These are phyloP conservation scores for Beta vulgaris DNA, from an alignment of 148 eudicot species.

Conservation along the genomic window DNA sequence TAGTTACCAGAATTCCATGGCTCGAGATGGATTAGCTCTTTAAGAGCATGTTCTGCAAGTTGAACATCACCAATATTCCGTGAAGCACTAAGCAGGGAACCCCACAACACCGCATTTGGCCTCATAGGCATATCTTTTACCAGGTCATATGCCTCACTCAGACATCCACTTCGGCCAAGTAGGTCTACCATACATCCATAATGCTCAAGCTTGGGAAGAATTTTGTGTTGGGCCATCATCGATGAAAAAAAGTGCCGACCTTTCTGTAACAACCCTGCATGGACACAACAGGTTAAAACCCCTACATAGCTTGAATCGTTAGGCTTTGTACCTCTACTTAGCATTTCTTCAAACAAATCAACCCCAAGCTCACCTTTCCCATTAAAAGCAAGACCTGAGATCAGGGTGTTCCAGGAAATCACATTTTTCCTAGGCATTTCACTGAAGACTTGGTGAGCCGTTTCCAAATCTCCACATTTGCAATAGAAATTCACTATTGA, in stretches of 20 bases:
- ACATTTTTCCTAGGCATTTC: constrained; percentile 53
- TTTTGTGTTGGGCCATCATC: constrained; percentile 38
- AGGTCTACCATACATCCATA: constrained; percentile 78
- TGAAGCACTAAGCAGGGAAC: constrained; percentile 62
- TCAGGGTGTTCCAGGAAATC: constrained; percentile 60
- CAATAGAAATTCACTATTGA: constrained; percentile 56
- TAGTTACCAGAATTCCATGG: constrained; percentile 79
- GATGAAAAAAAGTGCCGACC: constrained; percentile 48
- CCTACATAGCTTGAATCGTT: constrained; percentile 57
- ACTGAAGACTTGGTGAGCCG: constrained; percentile 45
- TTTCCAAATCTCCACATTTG: constrained; percentile 57
- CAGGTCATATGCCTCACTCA: constrained; percentile 56
- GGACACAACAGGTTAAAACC: constrained; percentile 57
- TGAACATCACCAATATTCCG: constrained; percentile 46
- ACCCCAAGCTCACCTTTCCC: constrained; percentile 56
- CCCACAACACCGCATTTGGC: constrained; percentile 70
- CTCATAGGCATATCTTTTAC: constrained; percentile 53
- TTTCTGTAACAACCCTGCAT: constrained; percentile 48
- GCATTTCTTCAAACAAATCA: constrained; percentile 57
- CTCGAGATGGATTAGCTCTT: constrained; percentile 59
- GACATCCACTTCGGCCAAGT: constrained; percentile 62
- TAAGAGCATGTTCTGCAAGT: constrained; percentile 53
- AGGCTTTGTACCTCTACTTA: constrained; percentile 40
- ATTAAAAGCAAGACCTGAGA: constrained; percentile 57
- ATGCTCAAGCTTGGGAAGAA: constrained; percentile 60